Conservation (phyloP, 495 filamentous ascomycete genomes). For the Acidomyces sp. region DNA sequence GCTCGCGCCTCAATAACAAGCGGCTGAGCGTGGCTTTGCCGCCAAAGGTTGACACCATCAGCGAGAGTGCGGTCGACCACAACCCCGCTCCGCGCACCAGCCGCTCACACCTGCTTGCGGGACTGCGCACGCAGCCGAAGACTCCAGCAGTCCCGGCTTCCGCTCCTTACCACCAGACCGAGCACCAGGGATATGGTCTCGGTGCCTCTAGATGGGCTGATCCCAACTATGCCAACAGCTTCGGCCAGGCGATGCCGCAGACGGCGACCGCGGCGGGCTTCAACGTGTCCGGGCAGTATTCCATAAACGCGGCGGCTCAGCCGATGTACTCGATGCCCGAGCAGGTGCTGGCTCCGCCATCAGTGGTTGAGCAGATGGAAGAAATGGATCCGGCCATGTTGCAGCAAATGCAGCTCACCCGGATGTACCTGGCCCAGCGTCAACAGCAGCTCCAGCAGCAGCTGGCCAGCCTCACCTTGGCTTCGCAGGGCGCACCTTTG, state of each 20-base stretch:
- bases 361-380: constrained; percentile 52
- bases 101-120: constrained; percentile 85
- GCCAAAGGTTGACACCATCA: constrained; percentile 48
- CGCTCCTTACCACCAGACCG: constrained; percentile 44
- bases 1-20: constrained; percentile 58
- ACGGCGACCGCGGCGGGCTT: constrained; percentile 50
- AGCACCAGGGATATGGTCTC: constrained; percentile 34
- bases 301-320: constrained; percentile 39
- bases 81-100: constrained; percentile 78
- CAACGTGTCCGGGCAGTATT: constrained; percentile 24
- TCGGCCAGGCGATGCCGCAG: constrained; percentile 42
- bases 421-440: constrained; percentile 73
- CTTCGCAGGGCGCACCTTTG: constrained; percentile 55
- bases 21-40: constrained; percentile 53
- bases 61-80: constrained; percentile 51
- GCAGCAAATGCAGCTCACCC: constrained; percentile 71
- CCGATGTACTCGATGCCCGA: constrained; percentile 63
- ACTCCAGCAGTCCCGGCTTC: constrained; percentile 57
- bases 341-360: constrained; percentile 74
- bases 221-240: constrained; percentile 24
- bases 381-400: constrained; percentile 72
- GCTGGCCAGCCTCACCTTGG: constrained; percentile 23
- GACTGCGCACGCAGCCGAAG: constrained; percentile 84
- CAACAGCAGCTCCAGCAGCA: constrained; percentile 70
- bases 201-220: constrained; percentile 35